A percentile compares a stretch with the other conserved stretches of the same genome.
phyloP scores from a whole-genome alignment of 495 filamentous ascomycete genomes.

The Neurospora sublineolata region DNA sequence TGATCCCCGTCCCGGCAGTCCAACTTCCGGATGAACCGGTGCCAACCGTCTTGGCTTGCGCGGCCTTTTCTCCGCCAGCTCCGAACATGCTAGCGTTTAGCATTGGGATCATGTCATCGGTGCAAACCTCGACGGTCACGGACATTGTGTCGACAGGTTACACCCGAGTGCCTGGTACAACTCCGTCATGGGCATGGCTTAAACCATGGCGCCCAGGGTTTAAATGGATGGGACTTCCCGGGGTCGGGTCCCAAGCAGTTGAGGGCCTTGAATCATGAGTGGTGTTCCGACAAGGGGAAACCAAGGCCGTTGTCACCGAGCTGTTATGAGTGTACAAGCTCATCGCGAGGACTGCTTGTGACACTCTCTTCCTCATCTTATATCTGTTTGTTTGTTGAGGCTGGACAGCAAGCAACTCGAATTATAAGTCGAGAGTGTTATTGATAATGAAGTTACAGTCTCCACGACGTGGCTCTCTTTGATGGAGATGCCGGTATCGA shows the following conservation, averaged over 20 bases:
- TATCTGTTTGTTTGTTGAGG: background rate
- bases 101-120: background rate
- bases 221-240: background rate
- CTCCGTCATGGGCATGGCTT: background rate
- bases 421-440: background rate
- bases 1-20: background rate
- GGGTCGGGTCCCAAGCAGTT: background rate
- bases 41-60: background rate
- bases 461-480: background rate
- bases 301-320: background rate
- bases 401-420: background rate
- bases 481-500: background rate
- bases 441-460: background rate
- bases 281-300: background rate
- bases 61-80: background rate
- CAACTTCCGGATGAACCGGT: background rate
- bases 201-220: background rate
- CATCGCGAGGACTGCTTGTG: background rate
- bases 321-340: background rate
- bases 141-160: background rate
- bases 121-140: background rate
- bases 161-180: background rate
- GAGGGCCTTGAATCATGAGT: background rate
- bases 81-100: background rate
- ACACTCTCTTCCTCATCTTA: background rate